Evolutionary conservation across 1,284 basidiomycete genomes (phyloP), one percentile per base, ranked within the genome.

Genomic region (Sporisorium graminicola): DNA sequence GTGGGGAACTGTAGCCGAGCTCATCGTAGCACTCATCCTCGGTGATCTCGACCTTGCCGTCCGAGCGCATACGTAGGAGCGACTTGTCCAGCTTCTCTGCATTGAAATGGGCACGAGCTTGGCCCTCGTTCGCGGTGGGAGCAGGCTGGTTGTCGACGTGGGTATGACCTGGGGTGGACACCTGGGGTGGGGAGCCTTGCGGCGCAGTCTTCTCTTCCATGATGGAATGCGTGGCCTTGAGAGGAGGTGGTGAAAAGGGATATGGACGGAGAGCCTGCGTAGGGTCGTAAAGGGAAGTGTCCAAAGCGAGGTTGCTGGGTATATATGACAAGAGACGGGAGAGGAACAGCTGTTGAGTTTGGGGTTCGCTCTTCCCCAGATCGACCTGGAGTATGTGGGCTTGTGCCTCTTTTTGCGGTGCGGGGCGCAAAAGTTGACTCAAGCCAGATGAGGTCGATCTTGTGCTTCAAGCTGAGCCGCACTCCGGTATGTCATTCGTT

Each of bases 1-100:
- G 83, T 61, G 0, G 85, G 70, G 65, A 78, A 83, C 53, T 62
- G 63, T 74, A 86, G n/a, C 81, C 79, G 16, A 75, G 60, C 55
- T 71, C 64, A 10, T 67, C 73, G 65, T 66, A 75, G 67, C 72
- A 74, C 26, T 74, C 72, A 16, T 74, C 62, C 20, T 74, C 72
- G 56, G 65, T 74, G 55, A 74, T 74, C 52, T 74, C 72, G 42
- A 74, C 50, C 59, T 74, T 74, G 46, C 72, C 72, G 44, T 74
- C 72, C 9, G 65, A 50, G 14, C 72, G 72, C 72, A 74, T 74
- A 13, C 56, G 49, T 3, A 55, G 68, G 5, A 74, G 55, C 6
- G 58, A 62, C 55, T 62, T 74, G 56, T 74, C 72, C 33, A 74
- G 72, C 54, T 74, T 74, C 22, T 74, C 72, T 13, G 72, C 66